Base-by-base conservation (phyloP, 2,329 filamentous ascomycete genomes). In the Ophiocordyceps camponoti-leonardi region DNA sequence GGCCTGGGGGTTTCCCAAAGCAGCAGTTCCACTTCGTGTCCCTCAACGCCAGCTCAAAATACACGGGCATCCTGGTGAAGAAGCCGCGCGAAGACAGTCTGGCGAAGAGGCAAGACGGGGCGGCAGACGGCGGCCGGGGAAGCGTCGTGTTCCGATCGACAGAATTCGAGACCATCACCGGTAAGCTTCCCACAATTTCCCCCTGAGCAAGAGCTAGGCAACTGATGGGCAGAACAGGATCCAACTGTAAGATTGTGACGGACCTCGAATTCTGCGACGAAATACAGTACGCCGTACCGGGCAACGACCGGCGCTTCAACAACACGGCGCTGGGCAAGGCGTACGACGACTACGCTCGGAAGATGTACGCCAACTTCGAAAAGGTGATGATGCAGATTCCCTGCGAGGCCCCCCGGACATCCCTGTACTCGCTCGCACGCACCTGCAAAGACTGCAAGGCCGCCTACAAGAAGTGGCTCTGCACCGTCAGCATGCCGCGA, bases 381-480 rank as follows among this genome's bases (percentile, higher is more conserved):
- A 85, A 85, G 53, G 86, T 81, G 13, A 69, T 98, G 37, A 77
- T 82, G 50, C 88, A 95, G 58, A 75, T 94, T 22, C 79, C 85
- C 14, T 98, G 92, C 68, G 80, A 94, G 54, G 81, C 86, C 3
- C 74, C 75, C 0, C 65, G 74, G 2, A 79, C 81, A 31, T 77
- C 83, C 14, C 75, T 76, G 51, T 98, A 94, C 65, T 94, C 87
- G 1, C 77, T 96, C 14, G 83, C 78, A 2, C 76, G 79, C 40
- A 75, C 64, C 52, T 98, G 92, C 67, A 62, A 67, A 41, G 75
- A 93, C 61, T 98, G 92, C 63, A 75, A 69, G 16, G 56, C 59
- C 1, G 86, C 86, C 10, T 98, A 98, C 72, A 95, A 93, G 61
- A 71, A 79, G 56, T 98, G 92, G 92, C 79, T 98, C 19, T 98